Conservation (phyloP, 1,139 yeast species). For the Geotrichum phurueaensis region DNA sequence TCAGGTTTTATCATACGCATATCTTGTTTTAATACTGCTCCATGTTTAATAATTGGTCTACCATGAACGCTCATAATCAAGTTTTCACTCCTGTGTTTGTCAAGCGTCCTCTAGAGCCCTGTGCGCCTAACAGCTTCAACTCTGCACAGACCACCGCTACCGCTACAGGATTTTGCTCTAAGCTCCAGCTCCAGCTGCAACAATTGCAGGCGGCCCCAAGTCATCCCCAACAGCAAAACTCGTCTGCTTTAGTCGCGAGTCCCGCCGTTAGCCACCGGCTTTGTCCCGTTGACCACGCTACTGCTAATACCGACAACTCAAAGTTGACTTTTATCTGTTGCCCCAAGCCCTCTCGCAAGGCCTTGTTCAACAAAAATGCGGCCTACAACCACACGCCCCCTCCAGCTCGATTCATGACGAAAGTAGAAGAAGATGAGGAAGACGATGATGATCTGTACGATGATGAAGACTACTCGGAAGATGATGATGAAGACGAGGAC, state of each 20-base stretch:
- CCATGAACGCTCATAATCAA: background rate
- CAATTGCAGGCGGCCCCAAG: background rate
- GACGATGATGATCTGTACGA: constrained; percentile 14
- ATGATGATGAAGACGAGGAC: constrained; percentile 4
- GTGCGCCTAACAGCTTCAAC: background rate
- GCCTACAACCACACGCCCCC: constrained; percentile 16
- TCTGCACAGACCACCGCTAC: background rate
- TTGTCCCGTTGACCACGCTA: background rate
- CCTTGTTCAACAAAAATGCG: constrained; percentile 9
- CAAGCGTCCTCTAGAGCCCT: background rate
- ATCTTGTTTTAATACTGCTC: background rate
- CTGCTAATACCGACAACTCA: background rate
- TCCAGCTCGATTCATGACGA: constrained; percentile 2
- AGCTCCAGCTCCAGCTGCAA: background rate
- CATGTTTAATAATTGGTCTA: background rate
- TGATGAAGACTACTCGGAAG: constrained; percentile 5
- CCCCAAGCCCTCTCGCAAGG: constrained; percentile 11
- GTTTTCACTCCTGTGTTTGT: background rate
- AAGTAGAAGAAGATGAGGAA: constrained; percentile 4
- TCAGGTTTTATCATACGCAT: background rate
- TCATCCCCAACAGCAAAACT: background rate
- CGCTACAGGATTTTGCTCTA: background rate
- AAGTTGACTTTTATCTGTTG: constrained; percentile 11
- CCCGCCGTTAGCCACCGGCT: background rate
- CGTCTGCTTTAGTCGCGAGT: background rate